These are phyloP conservation scores for Trichoderma gracile DNA, from an alignment of 2,329 filamentous ascomycete species.

Conservation along the genomic window DNA sequence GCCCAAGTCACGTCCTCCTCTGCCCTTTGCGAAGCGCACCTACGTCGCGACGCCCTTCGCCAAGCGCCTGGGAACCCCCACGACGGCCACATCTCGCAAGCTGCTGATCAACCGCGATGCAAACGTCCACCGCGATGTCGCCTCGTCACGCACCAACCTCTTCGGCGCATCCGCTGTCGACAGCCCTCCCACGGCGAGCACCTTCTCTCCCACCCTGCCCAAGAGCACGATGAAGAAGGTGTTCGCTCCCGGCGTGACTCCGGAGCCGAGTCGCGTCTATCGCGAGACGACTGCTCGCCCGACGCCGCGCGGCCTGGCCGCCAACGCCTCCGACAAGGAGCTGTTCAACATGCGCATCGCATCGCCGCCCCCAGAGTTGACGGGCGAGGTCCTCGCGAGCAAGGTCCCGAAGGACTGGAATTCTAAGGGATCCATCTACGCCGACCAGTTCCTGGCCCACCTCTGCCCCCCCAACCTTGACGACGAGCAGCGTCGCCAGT, in stretches of 20 bases:
- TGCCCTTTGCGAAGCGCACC: conserved; percentile 48
- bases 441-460: conserved; percentile 59
- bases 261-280: conserved; percentile 45
- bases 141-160: conserved; percentile 46
- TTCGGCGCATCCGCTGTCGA: conserved; percentile 45
- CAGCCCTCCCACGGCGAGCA: conserved; percentile 35
- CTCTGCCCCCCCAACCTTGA: conserved; percentile 59
- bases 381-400: conserved; percentile 55
- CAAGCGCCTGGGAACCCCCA: conserved; percentile 44
- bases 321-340: conserved; percentile 51
- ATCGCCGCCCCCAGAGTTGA: conserved; percentile 57
- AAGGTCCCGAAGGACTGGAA: conserved; percentile 56
- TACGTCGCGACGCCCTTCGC: conserved; percentile 43
- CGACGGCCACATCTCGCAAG: conserved; percentile 42
- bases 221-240: conserved; percentile 49
- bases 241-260: conserved; percentile 49
- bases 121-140: conserved; percentile 40
- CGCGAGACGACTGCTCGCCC: conserved; percentile 50
- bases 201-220: conserved; percentile 51
- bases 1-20: conserved; percentile 43
- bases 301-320: conserved; percentile 51
- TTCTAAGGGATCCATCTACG: conserved; percentile 57
- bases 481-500: conserved; percentile 61
- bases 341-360: conserved; percentile 61
- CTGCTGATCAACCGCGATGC: conserved; percentile 41